A percentile compares a stretch with the other conserved stretches of the same genome.
These are phyloP conservation scores for Tricholoma terreum DNA, from an alignment of 768 basidiomycete genomes.

Conservation along the genomic window DNA sequence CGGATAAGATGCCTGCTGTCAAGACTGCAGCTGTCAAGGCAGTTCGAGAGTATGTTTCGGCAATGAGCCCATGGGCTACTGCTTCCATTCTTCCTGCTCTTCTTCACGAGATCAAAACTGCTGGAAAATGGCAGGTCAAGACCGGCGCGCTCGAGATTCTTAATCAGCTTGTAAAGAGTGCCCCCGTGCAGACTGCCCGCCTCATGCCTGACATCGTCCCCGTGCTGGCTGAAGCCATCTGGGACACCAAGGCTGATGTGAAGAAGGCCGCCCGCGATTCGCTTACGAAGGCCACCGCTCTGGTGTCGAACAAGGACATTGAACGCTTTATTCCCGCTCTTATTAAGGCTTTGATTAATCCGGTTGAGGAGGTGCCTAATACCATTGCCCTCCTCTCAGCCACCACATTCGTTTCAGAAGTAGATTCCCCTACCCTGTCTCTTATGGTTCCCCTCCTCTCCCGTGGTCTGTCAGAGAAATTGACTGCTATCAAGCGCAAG, in stretches of 20 bases:
- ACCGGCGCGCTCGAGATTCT: conserved; percentile 78
- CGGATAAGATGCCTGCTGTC: conserved; percentile 91
- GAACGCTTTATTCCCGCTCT: conserved; percentile 96
- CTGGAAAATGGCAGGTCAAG: conserved; percentile 98
- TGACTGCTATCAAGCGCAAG: conserved; percentile 95
- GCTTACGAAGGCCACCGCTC: conserved; percentile 89
- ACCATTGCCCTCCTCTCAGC: conserved; percentile 94
- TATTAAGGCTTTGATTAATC: conserved; percentile 97
- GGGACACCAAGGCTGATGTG: conserved; percentile 98
- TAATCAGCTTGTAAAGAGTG: conserved; percentile 82
- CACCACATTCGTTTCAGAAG: conserved; percentile 99
- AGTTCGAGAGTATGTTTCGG: conserved; percentile 67
- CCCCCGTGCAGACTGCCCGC: conserved; percentile 78
- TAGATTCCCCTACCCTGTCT: conserved; percentile 94
- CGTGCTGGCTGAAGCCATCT: conserved; percentile 91
- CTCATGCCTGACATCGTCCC: conserved; percentile 96
- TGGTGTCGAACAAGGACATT: conserved; percentile 98
- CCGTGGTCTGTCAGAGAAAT: conserved; percentile 92
- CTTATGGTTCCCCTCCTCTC: conserved; percentile 95
- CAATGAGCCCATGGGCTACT: conserved; percentile 88
- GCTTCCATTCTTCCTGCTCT: conserved; percentile 80
- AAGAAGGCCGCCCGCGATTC: conserved; percentile 97
- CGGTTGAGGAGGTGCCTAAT: conserved; percentile 97
- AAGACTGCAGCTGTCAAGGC: conserved; percentile 83
- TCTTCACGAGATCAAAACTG: conserved; percentile 90